Evolutionary conservation across 371 early-diverging fungal genomes (phyloP).

Genomic region (Rhizopus delemar): DNA sequence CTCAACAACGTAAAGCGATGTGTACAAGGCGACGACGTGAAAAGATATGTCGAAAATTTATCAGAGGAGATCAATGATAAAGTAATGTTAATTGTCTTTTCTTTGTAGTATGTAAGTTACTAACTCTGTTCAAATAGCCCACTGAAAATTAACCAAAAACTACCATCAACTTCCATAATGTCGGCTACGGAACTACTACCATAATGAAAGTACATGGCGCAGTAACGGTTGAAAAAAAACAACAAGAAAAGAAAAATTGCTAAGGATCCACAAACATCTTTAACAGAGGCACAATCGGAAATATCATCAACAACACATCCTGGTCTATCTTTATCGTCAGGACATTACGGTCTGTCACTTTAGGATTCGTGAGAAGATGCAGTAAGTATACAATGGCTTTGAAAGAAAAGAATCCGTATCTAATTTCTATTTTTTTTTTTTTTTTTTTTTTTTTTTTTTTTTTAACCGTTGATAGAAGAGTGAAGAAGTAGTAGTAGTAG

Average conservation of each 20-base stretch:
- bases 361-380: constrained; percentile 15
- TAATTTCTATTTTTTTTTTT: constrained; percentile 9
- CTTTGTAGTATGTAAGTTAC: constrained; percentile 18
- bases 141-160: constrained; percentile 7
- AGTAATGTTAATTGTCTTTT: constrained; percentile 14
- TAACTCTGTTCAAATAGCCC: constrained; percentile 20
- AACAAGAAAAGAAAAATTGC: constrained; percentile 21
- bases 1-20: constrained; percentile 17
- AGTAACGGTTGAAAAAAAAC: constrained; percentile 15
- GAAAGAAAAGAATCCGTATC: constrained; percentile 18
- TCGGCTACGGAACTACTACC: constrained; percentile 17
- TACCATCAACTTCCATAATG: constrained; percentile 19
- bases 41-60: constrained; percentile 16
- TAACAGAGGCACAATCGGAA: constrained; percentile 16
- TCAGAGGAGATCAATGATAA: constrained; percentile 14
- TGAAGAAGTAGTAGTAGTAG: constrained; percentile 17
- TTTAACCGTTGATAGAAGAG: constrained; percentile 16
- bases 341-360: constrained; percentile 11
- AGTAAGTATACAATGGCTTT: constrained; percentile 17
- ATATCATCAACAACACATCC: constrained; percentile 17
- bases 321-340: constrained; percentile 15
- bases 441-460: constrained; percentile 9
- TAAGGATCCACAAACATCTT: constrained; percentile 19
- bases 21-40: constrained; percentile 17
- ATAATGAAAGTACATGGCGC: constrained; percentile 15